Percentiles rank a stretch among this genome's conserved stretches.
Evolutionary conservation across 2,329 filamentous ascomycete genomes (phyloP).

Genomic region (Arachnomyces sp.): DNA sequence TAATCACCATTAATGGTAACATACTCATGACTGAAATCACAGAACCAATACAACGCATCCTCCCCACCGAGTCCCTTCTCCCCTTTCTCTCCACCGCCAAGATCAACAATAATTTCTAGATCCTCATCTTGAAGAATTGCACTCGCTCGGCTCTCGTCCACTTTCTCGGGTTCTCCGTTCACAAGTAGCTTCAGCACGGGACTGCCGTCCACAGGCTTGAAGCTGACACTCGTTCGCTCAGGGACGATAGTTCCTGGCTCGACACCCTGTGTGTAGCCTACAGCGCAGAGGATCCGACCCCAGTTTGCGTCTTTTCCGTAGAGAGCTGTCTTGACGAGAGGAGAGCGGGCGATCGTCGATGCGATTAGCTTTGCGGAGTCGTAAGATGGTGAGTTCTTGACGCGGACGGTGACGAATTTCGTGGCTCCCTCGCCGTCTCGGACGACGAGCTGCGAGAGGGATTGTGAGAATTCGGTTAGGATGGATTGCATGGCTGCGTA

Average conservation of each 20-base stretch:
- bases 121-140: constrained; percentile 56
- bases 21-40: constrained; percentile 63
- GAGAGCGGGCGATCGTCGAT: constrained; percentile 79
- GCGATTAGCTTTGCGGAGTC: constrained; percentile 71
- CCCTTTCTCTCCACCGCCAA: constrained; percentile 45
- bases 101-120: constrained; percentile 53
- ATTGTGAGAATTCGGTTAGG: constrained; percentile 69
- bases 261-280: constrained; percentile 63
- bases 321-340: constrained; percentile 91
- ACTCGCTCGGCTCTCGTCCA: constrained; percentile 54
- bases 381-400: constrained; percentile 64
- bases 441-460: constrained; percentile 86
- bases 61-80: constrained; percentile 35
- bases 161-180: constrained; percentile 53
- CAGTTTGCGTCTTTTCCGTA: constrained; percentile 98
- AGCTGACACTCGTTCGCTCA: constrained; percentile 52
- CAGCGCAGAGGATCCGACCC: constrained; percentile 92
- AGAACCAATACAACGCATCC: constrained; percentile 58
- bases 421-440: constrained; percentile 96
- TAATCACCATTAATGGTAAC: constrained; percentile 64
- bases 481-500: constrained; percentile 64
- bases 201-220: constrained; percentile 52
- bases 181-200: constrained; percentile 52
- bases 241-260: constrained; percentile 42
- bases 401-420: constrained; percentile 91